Conservation (phyloP, 2,329 filamentous ascomycete species). For the Pseudogymnoascus sp. region DNA sequence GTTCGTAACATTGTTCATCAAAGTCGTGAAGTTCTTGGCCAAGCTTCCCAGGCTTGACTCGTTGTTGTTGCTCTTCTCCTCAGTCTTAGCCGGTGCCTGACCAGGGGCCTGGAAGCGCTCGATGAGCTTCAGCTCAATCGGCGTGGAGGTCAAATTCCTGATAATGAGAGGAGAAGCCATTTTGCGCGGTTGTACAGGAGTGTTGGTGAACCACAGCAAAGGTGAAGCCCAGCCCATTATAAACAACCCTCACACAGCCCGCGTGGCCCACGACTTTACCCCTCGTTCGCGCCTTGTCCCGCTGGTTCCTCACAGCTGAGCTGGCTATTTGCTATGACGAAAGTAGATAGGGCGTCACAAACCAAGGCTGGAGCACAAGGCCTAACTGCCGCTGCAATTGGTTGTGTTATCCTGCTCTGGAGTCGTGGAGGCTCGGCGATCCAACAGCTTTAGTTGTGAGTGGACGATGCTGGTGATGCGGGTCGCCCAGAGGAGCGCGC, state of each 20-base stretch:
- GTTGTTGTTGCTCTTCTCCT: conserved; percentile 30
- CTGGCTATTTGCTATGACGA: background rate
- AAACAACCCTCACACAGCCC: background rate
- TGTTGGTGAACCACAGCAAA: background rate
- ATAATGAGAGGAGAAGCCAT: conserved; percentile 49
- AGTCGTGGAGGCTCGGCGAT: conserved; percentile 2
- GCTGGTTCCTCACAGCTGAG: background rate
- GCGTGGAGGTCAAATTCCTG: conserved; percentile 71
- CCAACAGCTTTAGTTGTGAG: background rate
- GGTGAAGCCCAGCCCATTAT: conserved; percentile 7
- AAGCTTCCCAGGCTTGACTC: conserved; percentile 26
- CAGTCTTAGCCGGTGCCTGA: conserved; percentile 31
- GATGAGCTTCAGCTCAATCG: conserved; percentile 64
- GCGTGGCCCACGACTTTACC: background rate
- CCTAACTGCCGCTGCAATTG: background rate
- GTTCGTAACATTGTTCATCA: conserved; percentile 38
- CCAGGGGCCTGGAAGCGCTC: conserved; percentile 61
- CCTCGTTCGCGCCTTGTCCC: conserved; percentile 4
- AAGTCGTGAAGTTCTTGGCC: conserved; percentile 40
- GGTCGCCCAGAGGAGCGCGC: background rate
- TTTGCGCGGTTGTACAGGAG: background rate
- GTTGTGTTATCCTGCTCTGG: background rate
- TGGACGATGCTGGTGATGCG: background rate
- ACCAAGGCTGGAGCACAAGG: conserved; percentile 1
- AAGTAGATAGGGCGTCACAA: background rate